These are phyloP conservation scores for Canavalia gladiata DNA, from an alignment of 306 rosid species.

Conservation along the genomic window DNA sequence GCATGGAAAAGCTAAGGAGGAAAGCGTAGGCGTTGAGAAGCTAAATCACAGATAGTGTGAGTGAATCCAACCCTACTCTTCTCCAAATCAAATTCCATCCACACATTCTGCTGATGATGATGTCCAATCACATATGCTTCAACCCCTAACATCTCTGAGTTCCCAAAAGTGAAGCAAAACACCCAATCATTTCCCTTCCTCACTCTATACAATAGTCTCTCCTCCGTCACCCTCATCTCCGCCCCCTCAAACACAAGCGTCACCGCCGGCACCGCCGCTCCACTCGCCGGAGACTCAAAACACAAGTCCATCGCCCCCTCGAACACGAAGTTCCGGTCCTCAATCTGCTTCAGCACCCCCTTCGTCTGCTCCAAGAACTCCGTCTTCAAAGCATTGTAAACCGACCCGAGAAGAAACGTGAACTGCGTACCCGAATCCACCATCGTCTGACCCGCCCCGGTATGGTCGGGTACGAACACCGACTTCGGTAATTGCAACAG, in stretches of 20 bases:
- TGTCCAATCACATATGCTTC: constrained; percentile 86
- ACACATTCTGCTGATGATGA: constrained; percentile 85
- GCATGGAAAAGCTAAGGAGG: background rate
- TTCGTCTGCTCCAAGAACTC: constrained; percentile 70
- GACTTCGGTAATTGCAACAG: constrained; percentile 64
- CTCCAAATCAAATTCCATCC: constrained; percentile 87
- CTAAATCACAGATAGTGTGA: constrained; percentile 65
- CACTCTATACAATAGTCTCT: constrained; percentile 69
- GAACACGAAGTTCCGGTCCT: constrained; percentile 71
- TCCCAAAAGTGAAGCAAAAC: constrained; percentile 86
- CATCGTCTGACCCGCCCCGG: constrained; percentile 95
- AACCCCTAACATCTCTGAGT: constrained; percentile 71
- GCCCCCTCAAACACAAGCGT: constrained; percentile 74
- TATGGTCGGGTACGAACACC: constrained; percentile 71
- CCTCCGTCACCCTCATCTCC: constrained; percentile 72
- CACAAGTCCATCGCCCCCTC: constrained; percentile 91
- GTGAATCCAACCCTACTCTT: constrained; percentile 83
- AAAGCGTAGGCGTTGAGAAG: constrained; percentile 51
- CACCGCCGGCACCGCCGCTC: constrained; percentile 60
- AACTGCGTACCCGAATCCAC: constrained; percentile 93
- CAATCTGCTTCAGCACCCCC: constrained; percentile 42
- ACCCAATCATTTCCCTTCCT: constrained; percentile 61
- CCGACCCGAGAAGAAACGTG: constrained; percentile 82
- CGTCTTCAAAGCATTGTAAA: constrained; percentile 66
- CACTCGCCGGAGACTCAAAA: constrained; percentile 47